These are phyloP conservation scores for Musa balbisiana DNA, from an alignment of 202 grass and related monocot species.

Conservation along the genomic window DNA sequence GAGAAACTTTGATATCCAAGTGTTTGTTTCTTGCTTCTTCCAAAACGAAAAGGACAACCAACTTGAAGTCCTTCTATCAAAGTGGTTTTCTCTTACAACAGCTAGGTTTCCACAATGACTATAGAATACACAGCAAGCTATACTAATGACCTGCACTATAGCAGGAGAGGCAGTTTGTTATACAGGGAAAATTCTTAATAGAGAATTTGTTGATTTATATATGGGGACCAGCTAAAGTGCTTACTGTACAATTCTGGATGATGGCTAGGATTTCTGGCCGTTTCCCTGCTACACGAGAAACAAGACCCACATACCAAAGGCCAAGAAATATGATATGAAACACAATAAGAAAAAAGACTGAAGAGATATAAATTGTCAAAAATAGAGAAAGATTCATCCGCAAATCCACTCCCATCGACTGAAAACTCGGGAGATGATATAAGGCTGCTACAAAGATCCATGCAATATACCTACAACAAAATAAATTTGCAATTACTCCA, in stretches of 20 bases:
- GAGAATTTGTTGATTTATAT: neutral
- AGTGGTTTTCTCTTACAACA: constrained; percentile 47
- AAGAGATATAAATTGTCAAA: constrained; percentile 87
- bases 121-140: constrained; percentile 95
- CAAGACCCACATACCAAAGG: constrained; percentile 87
- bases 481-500: neutral
- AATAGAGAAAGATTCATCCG: constrained; percentile 97
- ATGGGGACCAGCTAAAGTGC: constrained; percentile 23
- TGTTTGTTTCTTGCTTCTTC: constrained; percentile 55
- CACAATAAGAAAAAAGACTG: constrained; percentile 73
- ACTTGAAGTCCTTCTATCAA: constrained; percentile 40
- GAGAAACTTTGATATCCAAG: constrained; percentile 85
- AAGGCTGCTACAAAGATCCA: constrained; percentile 90
- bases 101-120: constrained; percentile 77
- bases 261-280: constrained; percentile 81
- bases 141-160: constrained; percentile 70
- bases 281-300: constrained; percentile 79
- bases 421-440: constrained; percentile 95
- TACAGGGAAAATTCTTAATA: neutral
- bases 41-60: constrained; percentile 43
- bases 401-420: constrained; percentile 96
- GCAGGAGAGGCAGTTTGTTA: constrained; percentile 7
- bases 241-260: constrained; percentile 82
- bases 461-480: constrained; percentile 63
- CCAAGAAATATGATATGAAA: constrained; percentile 91